Percentiles rank a stretch among this genome's conserved stretches.
These are phyloP conservation scores for Xylaria sp. DNA, from an alignment of 2,329 filamentous ascomycete genomes.

Conservation along the genomic window DNA sequence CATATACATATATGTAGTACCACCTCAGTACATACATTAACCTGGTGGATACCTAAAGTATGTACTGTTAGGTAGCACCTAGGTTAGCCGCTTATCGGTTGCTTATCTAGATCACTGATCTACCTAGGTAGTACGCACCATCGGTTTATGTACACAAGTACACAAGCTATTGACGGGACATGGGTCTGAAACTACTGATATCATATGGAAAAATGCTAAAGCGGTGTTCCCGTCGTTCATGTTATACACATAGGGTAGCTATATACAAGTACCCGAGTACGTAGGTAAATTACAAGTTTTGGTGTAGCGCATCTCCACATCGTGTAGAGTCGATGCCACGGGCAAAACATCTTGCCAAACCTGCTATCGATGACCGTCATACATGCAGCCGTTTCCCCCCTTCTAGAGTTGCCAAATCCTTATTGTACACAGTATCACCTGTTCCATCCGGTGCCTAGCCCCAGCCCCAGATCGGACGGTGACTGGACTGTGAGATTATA, in stretches of 20 bases:
- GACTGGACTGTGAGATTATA: conserved; percentile 26
- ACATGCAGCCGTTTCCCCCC: conserved; percentile 37
- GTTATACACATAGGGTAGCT: conserved; percentile 40
- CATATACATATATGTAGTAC: not conserved
- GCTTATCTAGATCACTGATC: conserved; percentile 37
- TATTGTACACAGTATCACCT: conserved; percentile 39
- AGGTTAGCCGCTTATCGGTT: conserved; percentile 42
- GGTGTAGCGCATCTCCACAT: conserved; percentile 29
- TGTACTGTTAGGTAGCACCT: not conserved
- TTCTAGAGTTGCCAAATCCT: conserved; percentile 37
- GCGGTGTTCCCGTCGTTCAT: conserved; percentile 23
- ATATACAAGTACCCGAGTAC: conserved; percentile 39
- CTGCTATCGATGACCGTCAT: conserved; percentile 32
- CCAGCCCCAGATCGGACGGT: conserved; percentile 22
- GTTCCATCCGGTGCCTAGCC: conserved; percentile 14
- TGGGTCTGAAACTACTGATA: not conserved
- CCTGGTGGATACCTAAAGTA: too few species aligned
- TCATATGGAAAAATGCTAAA: not conserved
- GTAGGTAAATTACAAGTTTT: conserved; percentile 37
- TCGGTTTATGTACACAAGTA: too few species aligned
- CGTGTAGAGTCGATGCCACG: conserved; percentile 29
- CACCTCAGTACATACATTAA: too few species aligned
- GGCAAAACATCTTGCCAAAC: conserved; percentile 23
- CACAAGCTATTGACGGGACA: not conserved
- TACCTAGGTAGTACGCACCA: too few species aligned